phyloP scores from a whole-genome alignment of 2,329 filamentous ascomycete species.

The Neobulgaria alba region DNA sequence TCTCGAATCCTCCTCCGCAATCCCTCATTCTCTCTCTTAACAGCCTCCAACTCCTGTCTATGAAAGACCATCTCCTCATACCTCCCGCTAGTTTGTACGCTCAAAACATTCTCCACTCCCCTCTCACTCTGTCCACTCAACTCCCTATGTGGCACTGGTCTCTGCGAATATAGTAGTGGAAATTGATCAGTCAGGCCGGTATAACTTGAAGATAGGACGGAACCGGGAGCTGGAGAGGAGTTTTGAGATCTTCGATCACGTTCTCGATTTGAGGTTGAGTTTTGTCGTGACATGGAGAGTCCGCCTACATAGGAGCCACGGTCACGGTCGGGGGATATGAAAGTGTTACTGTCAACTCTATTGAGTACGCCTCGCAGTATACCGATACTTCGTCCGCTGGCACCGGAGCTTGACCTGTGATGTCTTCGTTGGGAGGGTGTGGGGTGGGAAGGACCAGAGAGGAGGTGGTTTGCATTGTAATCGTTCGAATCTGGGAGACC shows the following conservation, averaged over 20 bases:
- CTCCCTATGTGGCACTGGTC: not conserved
- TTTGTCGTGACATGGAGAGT: slow-evolving; percentile 25
- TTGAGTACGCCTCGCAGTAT: slow-evolving; percentile 22
- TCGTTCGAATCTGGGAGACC: slow-evolving; percentile 41
- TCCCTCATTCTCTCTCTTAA: slow-evolving; percentile 55
- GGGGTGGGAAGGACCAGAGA: slow-evolving; percentile 49
- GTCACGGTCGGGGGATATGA: too few species aligned
- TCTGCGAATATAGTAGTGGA: not conserved
- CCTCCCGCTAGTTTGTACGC: slow-evolving; percentile 48
- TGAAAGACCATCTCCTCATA: slow-evolving; percentile 56
- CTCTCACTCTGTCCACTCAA: not conserved
- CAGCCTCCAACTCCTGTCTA: slow-evolving; percentile 49
- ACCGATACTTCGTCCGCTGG: slow-evolving; percentile 30
- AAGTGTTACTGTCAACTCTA: too few species aligned
- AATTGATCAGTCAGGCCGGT: not conserved
- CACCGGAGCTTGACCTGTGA: slow-evolving; percentile 47
- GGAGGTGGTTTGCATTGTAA: slow-evolving; percentile 40
- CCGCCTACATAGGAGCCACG: slow-evolving; percentile 30
- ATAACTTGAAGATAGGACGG: not conserved
- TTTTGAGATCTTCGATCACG: not conserved
- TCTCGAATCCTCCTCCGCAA: slow-evolving; percentile 54
- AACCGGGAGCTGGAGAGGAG: not conserved
- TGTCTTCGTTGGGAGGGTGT: slow-evolving; percentile 46
- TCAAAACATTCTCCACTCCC: slow-evolving; percentile 21
- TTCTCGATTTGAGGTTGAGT: slow-evolving; percentile 19